Percentiles rank a stretch among this genome's conserved stretches.
Conservation (phyloP, 176 grass and related monocot species). For the Lolium perenne region DNA sequence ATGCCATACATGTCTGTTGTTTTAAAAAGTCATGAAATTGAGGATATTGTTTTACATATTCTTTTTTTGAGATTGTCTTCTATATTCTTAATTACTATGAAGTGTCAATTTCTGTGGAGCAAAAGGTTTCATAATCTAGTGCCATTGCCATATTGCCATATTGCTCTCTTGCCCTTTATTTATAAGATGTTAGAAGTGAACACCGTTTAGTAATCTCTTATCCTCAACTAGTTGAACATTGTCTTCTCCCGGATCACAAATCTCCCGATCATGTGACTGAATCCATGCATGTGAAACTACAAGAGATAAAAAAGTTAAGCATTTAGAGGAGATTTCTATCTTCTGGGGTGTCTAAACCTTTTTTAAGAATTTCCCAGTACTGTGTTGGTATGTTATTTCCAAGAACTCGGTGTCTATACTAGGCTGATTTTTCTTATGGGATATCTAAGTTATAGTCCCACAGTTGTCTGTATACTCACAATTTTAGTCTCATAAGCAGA, state of each 20-base stretch:
- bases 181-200: conserved; percentile 6
- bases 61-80: background rate
- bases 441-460: background rate
- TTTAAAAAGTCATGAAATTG: background rate
- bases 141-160: background rate
- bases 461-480: background rate
- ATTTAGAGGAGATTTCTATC: background rate
- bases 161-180: background rate
- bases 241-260: background rate
- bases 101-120: background rate
- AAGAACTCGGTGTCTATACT: background rate
- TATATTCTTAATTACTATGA: background rate
- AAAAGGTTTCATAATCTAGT: background rate
- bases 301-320: background rate
- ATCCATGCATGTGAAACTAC: background rate
- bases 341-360: background rate
- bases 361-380: background rate
- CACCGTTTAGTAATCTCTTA: background rate
- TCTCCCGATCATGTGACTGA: background rate
- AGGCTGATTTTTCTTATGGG: background rate
- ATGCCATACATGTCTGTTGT: background rate
- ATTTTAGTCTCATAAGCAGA: background rate
- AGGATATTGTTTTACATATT: background rate
- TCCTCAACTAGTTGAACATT: background rate
- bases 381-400: background rate